Evolutionary conservation across 345 rosid genomes (phyloP), one percentile per base, ranked within the genome.

Genomic region (Clarkia xantiana): DNA sequence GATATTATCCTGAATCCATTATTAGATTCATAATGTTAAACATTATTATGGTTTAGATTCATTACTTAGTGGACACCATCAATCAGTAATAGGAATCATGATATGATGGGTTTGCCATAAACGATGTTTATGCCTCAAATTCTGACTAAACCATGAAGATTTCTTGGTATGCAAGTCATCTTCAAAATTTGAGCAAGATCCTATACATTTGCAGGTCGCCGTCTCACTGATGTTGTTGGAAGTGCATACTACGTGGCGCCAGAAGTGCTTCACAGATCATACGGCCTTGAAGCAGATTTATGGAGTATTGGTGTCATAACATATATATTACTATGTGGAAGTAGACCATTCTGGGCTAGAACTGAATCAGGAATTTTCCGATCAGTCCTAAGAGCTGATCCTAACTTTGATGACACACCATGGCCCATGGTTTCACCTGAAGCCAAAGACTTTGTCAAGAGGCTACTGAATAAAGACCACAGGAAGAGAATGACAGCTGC

Each of bases 191-290:
- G 18, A 34, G 12, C 8, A 12, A 19, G 14, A 14, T 8, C 11
- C 6, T 38, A 36, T 52, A 49, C 50, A 11, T 52, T 15, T 62
- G 60, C 88, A 93, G 99, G 86, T 69, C 91, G 82, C 54, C 85
- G 97, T 54, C 86, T 84, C 66, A 93, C 76, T 49, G 97, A 93
- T 64, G 84, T 93, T 52, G 99, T 93, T 52, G 99, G 99, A 49
- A 93, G 97, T 71, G 97, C 97, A 54, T 93, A 82, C 69, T 87
- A 93, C 66, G 99, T 93, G 55, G 88, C 99, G 15, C 95, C 99
- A 20, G 96, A 93, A 79, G 99, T 93, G 50, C 90, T 93, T 43
- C 96, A 93, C 67, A 87, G 96, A 72, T 84, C 91, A 42, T 93
- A 93, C 67, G 74, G 80, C 52, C 68, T 79, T 20, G 99, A 93